Evolutionary conservation across 805 yeast species (phyloP).

Genomic region (Schwanniomyces polymorphus): DNA sequence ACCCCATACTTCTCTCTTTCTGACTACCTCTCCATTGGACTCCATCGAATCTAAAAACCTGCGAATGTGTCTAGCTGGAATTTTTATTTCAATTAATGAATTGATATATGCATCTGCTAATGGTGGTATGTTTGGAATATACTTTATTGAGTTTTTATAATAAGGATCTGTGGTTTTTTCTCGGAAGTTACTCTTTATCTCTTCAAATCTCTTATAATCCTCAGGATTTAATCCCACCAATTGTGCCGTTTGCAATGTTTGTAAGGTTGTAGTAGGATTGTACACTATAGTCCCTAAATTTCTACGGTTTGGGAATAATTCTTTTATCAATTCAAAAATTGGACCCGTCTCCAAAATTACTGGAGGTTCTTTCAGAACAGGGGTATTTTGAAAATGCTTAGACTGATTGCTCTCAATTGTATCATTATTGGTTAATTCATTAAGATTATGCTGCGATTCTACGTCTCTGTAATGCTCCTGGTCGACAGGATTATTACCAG

Average conservation of each 20-base stretch:
- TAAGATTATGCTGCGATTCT: background rate
- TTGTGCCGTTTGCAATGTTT: conserved; percentile 31
- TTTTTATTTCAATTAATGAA: conserved; percentile 50
- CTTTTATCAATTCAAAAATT: conserved; percentile 16
- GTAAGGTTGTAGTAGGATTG: conserved; percentile 53
- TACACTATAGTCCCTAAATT: conserved; percentile 60
- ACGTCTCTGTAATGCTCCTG: background rate
- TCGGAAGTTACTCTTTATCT: conserved; percentile 25
- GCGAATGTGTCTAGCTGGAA: conserved; percentile 47
- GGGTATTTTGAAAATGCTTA: background rate
- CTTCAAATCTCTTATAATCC: conserved; percentile 26
- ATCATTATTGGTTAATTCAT: background rate
- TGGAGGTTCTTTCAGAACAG: background rate
- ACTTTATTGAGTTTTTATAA: conserved; percentile 17
- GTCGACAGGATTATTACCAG: background rate
- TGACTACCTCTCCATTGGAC: conserved; percentile 26
- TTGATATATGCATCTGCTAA: conserved; percentile 37
- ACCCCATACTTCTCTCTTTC: conserved; percentile 73
- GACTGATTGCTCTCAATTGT: background rate
- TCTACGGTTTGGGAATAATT: conserved; percentile 29
- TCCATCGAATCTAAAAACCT: conserved; percentile 41
- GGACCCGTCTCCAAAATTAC: background rate
- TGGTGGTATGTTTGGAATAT: conserved; percentile 41
- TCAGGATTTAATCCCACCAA: conserved; percentile 32
- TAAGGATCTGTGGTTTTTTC: conserved; percentile 23